Evolutionary conservation across 2,329 filamentous ascomycete species (phyloP), one percentile per base, ranked within the genome.

Genomic region (Neopestalotiopsis sp.): DNA sequence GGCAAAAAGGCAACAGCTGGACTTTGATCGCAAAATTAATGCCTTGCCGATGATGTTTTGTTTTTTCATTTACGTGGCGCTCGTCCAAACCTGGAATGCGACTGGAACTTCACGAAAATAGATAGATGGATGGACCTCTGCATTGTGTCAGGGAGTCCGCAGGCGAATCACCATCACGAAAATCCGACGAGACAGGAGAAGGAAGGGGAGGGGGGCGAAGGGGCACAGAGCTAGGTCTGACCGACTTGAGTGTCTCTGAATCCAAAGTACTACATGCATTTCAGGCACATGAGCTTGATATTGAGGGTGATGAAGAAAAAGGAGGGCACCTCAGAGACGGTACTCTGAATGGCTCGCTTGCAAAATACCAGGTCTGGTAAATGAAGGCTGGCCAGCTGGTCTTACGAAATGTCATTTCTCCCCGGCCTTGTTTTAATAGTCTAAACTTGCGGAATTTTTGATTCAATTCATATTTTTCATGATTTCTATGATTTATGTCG

Each of bases 391-490:
- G 49, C 20, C 40, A 64, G 28, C 57, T 34, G 57, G 61, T 30
- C n/a, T 32, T 14, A 64, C 38, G 24, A 40, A 61, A 74, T 74
- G 71, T 72, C 72, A 72, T 69, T 74, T 71, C 72, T 73, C 74
- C 68, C 68, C 70, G n/a, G 20, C 70, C 66, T 68, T 75, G 72
- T 76, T 77, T 69, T 75, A 75, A 73, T 76, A 76, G 72, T 74
- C 68, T 73, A 73, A 73, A 74, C 68, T 58, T 24, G 45, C 14
- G 24, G 28, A 66, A 32, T 66, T 58, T 38, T 66, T 66, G 34
- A 45, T 57, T 66, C 42, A 30, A 42, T 40, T 57, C 17, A 38
- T 38, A 9, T 49, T 66, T 66, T 30, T 57, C 63, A 49, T 45
- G 61, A 49, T 12, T 38, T 24, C n/a, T 10, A 10, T 30, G 57